These are phyloP conservation scores for Ceratorhiza oryzae-sativae DNA, from an alignment of 1,284 basidiomycete genomes.

Conservation along the genomic window DNA sequence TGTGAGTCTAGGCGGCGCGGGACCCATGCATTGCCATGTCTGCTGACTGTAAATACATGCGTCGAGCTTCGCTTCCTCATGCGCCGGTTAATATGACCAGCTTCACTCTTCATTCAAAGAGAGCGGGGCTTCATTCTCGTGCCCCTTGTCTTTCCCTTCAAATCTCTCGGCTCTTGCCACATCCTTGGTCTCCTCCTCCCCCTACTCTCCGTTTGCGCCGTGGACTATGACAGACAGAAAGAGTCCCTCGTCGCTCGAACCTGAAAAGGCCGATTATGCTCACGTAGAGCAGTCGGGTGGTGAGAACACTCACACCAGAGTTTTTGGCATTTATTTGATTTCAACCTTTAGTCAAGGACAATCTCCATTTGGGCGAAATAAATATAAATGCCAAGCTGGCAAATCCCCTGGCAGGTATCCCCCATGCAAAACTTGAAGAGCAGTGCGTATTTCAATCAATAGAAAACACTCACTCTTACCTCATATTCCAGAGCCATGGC, in stretches of 20 bases:
- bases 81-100: not conserved
- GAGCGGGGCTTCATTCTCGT: not conserved
- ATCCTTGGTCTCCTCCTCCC: not conserved
- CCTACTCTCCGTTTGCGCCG: not conserved
- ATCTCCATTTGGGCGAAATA: constrained; percentile 3
- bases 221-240: not conserved
- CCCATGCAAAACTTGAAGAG: constrained; percentile 60
- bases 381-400: constrained; percentile 59
- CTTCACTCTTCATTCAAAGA: not conserved
- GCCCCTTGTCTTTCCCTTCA: not conserved
- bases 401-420: constrained; percentile 65
- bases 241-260: constrained; percentile 13
- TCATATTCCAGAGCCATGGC: constrained; percentile 43
- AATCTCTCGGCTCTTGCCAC: not conserved
- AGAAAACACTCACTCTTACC: not conserved
- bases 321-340: not conserved
- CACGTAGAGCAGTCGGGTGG: not conserved
- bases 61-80: not conserved
- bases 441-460: constrained; percentile 33
- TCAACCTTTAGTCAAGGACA: constrained; percentile 7
- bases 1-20: not conserved
- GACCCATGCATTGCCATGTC: not conserved
- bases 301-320: not conserved
- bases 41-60: not conserved
- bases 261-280: constrained; percentile 22